Percentiles rank a stretch among this genome's conserved stretches.
Conservation (phyloP, 2,329 filamentous ascomycete species). For the Didymellaceae sp. region DNA sequence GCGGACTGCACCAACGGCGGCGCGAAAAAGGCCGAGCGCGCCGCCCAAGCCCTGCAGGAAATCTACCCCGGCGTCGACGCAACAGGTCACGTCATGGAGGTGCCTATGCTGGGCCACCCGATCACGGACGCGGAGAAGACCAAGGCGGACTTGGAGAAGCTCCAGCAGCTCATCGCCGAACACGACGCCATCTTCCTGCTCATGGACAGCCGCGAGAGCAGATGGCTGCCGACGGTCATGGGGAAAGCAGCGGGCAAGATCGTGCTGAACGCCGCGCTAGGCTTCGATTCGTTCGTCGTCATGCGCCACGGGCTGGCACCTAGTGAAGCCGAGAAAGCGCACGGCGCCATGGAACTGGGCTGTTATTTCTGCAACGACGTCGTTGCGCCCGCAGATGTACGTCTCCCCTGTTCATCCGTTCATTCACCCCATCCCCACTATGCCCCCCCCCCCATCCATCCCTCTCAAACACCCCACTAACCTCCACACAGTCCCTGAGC, state of each 20-base stretch:
- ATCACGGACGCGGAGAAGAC: constrained; percentile 75
- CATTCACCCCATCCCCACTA: too few species aligned
- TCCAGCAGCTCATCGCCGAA: constrained; percentile 76
- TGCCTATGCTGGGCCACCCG: constrained; percentile 95
- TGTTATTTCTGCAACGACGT: constrained; percentile 99
- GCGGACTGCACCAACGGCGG: constrained; percentile 87
- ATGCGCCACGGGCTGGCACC: constrained; percentile 86
- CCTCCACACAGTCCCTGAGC: constrained; percentile 74
- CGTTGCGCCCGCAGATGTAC: constrained; percentile 89
- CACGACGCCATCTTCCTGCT: constrained; percentile 96
- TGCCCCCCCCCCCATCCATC: not conserved
- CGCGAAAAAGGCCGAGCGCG: constrained; percentile 79
- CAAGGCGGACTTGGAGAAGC: constrained; percentile 74
- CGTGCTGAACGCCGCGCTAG: constrained; percentile 94
- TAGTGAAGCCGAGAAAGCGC: constrained; percentile 32
- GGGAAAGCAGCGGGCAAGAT: constrained; percentile 92
- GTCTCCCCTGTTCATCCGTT: too few species aligned
- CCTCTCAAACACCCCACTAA: constrained; percentile 1
- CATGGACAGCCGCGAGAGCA: constrained; percentile 93
- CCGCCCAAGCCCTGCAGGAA: constrained; percentile 78
- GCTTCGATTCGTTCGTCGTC: constrained; percentile 95
- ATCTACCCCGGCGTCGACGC: constrained; percentile 92
- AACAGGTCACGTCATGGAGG: constrained; percentile 78
- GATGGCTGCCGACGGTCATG: constrained; percentile 97
- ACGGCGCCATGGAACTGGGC: constrained; percentile 71